Percentiles rank a stretch among this genome's conserved stretches.
phyloP scores from a whole-genome alignment of 257 asterid species.

The Nicotiana otophora region DNA sequence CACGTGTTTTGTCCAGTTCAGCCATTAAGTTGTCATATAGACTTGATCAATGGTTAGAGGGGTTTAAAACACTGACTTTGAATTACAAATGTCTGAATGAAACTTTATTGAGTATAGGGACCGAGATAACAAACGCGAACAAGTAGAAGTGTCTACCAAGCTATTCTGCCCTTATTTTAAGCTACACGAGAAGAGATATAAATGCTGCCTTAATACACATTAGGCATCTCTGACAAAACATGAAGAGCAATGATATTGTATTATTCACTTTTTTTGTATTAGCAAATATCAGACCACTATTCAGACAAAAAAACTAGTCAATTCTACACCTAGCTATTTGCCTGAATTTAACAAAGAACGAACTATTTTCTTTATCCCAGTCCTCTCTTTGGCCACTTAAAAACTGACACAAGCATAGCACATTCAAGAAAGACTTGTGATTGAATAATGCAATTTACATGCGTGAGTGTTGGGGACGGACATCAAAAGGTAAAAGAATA shows the following conservation, averaged over 20 bases:
- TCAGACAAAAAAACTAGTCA: background rate
- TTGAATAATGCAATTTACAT: slow-evolving; percentile 48
- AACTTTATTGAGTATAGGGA: too few species aligned
- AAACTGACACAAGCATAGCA: background rate
- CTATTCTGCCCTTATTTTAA: background rate
- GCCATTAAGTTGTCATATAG: too few species aligned
- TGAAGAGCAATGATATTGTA: background rate
- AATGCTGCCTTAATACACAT: background rate
- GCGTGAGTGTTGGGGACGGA: slow-evolving; percentile 11
- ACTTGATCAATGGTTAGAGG: too few species aligned
- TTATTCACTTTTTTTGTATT: background rate
- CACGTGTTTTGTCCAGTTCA: too few species aligned
- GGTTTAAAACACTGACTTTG: too few species aligned
- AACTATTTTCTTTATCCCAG: background rate
- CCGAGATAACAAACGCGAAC: too few species aligned
- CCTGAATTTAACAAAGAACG: background rate
- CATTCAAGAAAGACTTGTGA: slow-evolving; percentile 16
- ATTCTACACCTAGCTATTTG: background rate
- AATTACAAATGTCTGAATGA: too few species aligned
- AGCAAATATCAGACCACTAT: background rate
- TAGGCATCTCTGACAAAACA: background rate
- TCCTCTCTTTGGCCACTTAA: background rate
- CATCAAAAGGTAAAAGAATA: background rate
- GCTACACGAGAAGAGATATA: background rate
- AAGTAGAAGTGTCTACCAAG: too few species aligned